A percentile compares a stretch with the other conserved stretches of the same genome.
phyloP scores from a whole-genome alignment of 225 moss, liverwort and hornwort species.

The Bryum argenteum region DNA sequence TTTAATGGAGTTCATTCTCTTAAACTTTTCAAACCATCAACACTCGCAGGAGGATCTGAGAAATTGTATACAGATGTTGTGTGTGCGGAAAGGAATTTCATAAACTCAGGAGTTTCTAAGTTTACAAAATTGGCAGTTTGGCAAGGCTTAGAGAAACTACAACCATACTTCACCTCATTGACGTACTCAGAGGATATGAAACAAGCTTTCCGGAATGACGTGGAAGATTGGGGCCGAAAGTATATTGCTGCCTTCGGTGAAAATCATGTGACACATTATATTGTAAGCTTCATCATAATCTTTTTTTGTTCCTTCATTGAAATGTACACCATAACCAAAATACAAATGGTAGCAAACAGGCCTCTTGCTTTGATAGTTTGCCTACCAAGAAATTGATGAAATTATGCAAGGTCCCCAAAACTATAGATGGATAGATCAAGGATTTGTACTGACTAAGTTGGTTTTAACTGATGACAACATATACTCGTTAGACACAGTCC shows the following conservation, averaged over 20 bases:
- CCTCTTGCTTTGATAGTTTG: no score
- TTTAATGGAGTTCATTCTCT: not conserved
- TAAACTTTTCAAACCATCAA: not conserved
- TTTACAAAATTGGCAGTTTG: not conserved
- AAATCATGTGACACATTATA: not conserved
- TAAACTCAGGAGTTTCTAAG: not conserved
- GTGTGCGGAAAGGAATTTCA: not conserved
- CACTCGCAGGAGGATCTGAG: not conserved
- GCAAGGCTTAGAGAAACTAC: not conserved
- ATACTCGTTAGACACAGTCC: not conserved
- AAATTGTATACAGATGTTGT: not conserved
- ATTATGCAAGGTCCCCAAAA: no score
- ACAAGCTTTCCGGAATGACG: not conserved
- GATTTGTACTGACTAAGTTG: no score
- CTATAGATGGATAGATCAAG: no score
- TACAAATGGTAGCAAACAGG: no score
- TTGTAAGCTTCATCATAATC: not conserved
- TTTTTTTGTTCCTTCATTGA: no score
- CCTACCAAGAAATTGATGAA: no score
- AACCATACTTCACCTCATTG: not conserved
- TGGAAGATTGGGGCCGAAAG: not conserved
- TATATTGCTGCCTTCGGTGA: not conserved
- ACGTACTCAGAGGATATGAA: not conserved
- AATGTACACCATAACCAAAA: no score
- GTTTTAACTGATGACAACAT: not conserved